A percentile compares a stretch with the other conserved stretches of the same genome.
Evolutionary conservation across 2,329 filamentous ascomycete genomes (phyloP).

Genomic region (Stachybotrys chartarum): DNA sequence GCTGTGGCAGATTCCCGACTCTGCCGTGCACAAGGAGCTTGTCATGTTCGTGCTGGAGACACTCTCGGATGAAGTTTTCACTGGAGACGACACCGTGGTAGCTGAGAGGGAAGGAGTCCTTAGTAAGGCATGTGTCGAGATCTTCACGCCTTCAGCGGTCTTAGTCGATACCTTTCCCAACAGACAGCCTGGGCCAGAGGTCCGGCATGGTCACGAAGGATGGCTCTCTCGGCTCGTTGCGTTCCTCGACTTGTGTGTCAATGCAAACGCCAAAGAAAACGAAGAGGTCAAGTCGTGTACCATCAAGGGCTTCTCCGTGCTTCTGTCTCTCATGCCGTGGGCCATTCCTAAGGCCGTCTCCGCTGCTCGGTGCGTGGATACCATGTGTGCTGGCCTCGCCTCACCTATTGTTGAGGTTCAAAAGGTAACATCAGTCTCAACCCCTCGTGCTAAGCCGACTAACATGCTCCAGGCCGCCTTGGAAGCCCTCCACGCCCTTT

Average conservation of each 20-base stretch:
- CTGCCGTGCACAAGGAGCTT: slow-evolving; percentile 67
- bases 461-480: slow-evolving; percentile 55
- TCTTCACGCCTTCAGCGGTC: slow-evolving; percentile 75
- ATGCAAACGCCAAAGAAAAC: slow-evolving; percentile 56
- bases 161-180: slow-evolving; percentile 70
- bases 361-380: slow-evolving; percentile 60
- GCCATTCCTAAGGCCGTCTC: slow-evolving; percentile 76
- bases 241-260: slow-evolving; percentile 67
- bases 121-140: slow-evolving; percentile 85
- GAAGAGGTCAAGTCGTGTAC: slow-evolving; percentile 63
- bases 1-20: slow-evolving; percentile 68
- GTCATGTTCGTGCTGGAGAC: slow-evolving; percentile 86
- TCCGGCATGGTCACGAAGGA: slow-evolving; percentile 74
- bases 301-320: slow-evolving; percentile 67
- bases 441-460: slow-evolving; percentile 12
- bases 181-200: slow-evolving; percentile 58
- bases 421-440: slow-evolving; percentile 42
- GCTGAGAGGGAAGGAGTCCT: slow-evolving; percentile 76
- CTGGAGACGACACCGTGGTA: slow-evolving; percentile 79
- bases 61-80: slow-evolving; percentile 90
- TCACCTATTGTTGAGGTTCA: slow-evolving; percentile 65
- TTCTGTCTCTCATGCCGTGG: slow-evolving; percentile 80
- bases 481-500: slow-evolving; percentile 78
- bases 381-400: slow-evolving; percentile 65
- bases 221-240: slow-evolving; percentile 76